These are phyloP conservation scores for Ophiostoma piceae DNA, from an alignment of 2,329 filamentous ascomycete genomes.

Conservation along the genomic window DNA sequence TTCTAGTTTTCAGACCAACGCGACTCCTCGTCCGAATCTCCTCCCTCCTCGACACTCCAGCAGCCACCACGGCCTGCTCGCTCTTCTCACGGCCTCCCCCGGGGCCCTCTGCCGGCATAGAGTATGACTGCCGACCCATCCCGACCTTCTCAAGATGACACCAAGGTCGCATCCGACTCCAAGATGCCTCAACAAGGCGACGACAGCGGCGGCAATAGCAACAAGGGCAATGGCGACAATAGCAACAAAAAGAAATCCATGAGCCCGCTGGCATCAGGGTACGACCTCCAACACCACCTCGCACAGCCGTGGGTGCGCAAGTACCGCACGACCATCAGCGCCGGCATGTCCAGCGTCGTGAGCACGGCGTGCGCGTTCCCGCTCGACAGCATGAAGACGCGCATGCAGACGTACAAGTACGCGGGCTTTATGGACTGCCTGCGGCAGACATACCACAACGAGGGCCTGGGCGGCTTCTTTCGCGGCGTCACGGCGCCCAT, in stretches of 20 bases:
- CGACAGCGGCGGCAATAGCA: conserved; percentile 3
- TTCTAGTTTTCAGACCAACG: background rate
- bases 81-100: background rate
- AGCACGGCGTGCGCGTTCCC: conserved; percentile 79
- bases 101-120: conserved; percentile 21
- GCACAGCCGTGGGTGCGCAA: conserved; percentile 57
- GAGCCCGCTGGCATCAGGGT: background rate
- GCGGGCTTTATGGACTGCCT: conserved; percentile 69
- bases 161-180: conserved; percentile 34
- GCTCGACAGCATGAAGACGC: conserved; percentile 82
- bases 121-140: conserved; percentile 39
- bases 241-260: conserved; percentile 16
- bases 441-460: conserved; percentile 66
- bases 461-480: conserved; percentile 73
- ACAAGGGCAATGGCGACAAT: conserved; percentile 23
- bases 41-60: background rate
- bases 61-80: conserved; percentile 18
- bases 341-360: conserved; percentile 69
- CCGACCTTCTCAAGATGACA: conserved; percentile 41
- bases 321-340: conserved; percentile 76
- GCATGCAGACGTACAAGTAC: conserved; percentile 83
- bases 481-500: conserved; percentile 77
- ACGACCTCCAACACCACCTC: background rate
- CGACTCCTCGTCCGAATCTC: background rate
- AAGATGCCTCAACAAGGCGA: conserved; percentile 40